Evolutionary conservation across 129 eudicot genomes (phyloP), one percentile per base, ranked within the genome.

Genomic region (Glebionis coronaria): DNA sequence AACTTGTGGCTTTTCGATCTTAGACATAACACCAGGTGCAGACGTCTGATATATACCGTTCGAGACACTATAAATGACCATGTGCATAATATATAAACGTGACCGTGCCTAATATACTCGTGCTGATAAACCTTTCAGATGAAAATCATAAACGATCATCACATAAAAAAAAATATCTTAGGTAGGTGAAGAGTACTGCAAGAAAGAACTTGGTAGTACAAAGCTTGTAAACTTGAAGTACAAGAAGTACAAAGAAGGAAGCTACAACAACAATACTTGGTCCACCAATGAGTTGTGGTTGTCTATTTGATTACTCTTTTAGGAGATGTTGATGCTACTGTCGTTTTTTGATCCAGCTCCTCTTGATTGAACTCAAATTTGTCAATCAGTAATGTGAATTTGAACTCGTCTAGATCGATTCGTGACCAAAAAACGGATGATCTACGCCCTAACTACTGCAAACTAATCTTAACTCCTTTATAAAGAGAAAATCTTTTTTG

Each of bases 221-320:
- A 60, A 72, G 47, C 15, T 69, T 69, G 75, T 69, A 42, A 70
- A 40, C 10, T 62, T 42, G 61, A 31, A 72, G 76, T 72, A 72
- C 76, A 20, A 31, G 81, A 1, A 70, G 76, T 76, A 76, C 81
- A 76, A 53, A 65, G 70, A 52, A 23, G 46, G 71, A 63, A 62
- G 57, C 11, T 62, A 61, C 49, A 72, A 12, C 27, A 72, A 35
- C 54, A 61, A 63, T 18, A 14, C 7, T n/a, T 54, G 76, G 77
- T 25, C 70, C 60, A 53, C 62, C 55, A 67, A 47, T 13, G 49
- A 51, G 47, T 59, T 68, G 65, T 60, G 74, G 80, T 75, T 59
- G 69, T 68, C 49, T 60, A 75, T 18, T 38, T 75, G 79, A n/a
- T 40, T 27, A 75, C 79, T 25, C 79, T 75, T 68, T 59, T 75